Evolutionary conservation across 2,329 filamentous ascomycete species (phyloP), one percentile per base, ranked within the genome.

Genomic region (Paecilomyces fulvus): DNA sequence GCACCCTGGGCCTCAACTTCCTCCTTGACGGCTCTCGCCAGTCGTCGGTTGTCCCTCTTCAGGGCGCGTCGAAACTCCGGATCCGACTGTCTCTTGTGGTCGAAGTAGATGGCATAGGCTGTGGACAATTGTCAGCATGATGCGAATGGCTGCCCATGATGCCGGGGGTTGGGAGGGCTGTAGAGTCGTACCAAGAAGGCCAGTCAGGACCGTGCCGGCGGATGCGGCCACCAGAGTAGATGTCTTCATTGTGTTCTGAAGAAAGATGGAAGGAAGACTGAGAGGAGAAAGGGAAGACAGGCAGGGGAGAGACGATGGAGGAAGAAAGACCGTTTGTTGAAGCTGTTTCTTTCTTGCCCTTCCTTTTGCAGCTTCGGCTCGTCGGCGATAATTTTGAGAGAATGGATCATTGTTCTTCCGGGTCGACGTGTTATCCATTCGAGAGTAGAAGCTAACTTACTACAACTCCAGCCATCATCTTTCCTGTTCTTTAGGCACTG

Each of bases 101-200:
- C 84, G 63, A 87, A 87, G 76, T 86, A 87, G 63, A 82, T 73
- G 64, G 83, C 84, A 70, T 87, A 87, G 65, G 81, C 84, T 79
- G 55, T 14, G 46, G 55, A n/a, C 20, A 51, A 17, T 30, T 30
- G 56, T 66, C 30, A 64, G 61, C 49, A 20, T 8, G 12, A 53
- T 28, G 52, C 46, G 17, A 48, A 48, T 20, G 14, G 31, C 3
- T 14, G 30, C 17, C 31, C 28, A 5, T 48, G 31, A 17, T 12
- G 14, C 33, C 17, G 30, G n/a, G 33, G n/a, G 33, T 11, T 14
- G 20, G 9, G 21, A 14, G 4, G 3, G 20, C 8, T 14, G 30
- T 21, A 53, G 33, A 37, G 37, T n/a, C 37, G 37, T 74, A 79
- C 77, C 77, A 62, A 86, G 71, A 58, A 83, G 69, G 63, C 82